These are phyloP conservation scores for Mayamaea pseudoterrestris DNA, from an alignment of 108 stramenopile species.

Conservation along the genomic window DNA sequence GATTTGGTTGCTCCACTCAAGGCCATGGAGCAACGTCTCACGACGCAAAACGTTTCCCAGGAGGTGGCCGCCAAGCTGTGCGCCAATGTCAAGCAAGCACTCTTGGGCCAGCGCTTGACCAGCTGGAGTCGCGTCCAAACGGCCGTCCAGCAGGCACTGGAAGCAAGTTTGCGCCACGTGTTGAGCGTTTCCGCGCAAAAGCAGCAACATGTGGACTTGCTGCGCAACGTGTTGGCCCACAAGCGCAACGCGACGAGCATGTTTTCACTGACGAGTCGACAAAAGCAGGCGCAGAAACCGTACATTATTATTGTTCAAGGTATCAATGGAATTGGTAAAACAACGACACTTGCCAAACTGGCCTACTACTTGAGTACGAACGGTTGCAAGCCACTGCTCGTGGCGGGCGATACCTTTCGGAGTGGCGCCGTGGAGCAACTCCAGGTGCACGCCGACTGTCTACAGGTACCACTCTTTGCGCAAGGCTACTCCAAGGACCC, in stretches of 20 bases:
- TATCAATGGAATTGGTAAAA: slow-evolving; percentile 91
- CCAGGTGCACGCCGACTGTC: slow-evolving; percentile 78
- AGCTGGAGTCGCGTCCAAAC: slow-evolving; percentile 64
- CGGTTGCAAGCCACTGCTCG: slow-evolving; percentile 71
- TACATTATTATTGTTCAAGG: slow-evolving; percentile 92
- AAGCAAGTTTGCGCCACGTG: slow-evolving; percentile 47
- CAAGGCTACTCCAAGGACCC: slow-evolving; percentile 94
- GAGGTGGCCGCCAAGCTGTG: slow-evolving; percentile 76
- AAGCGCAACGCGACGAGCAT: slow-evolving; percentile 12
- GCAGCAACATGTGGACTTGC: slow-evolving; percentile 14
- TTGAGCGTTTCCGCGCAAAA: too few species aligned
- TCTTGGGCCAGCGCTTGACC: slow-evolving; percentile 58
- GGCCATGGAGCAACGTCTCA: slow-evolving; percentile 71
- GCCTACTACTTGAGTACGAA: slow-evolving; percentile 72
- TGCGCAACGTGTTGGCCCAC: slow-evolving; percentile 5
- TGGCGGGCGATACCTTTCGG: slow-evolving; percentile 98
- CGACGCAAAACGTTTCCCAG: slow-evolving; percentile 83
- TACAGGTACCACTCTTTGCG: slow-evolving; percentile 84
- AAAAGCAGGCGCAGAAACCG: too few species aligned
- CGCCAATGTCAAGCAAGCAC: slow-evolving; percentile 29
- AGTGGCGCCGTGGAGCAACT: slow-evolving; percentile 97
- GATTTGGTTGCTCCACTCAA: slow-evolving; percentile 66
- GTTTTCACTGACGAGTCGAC: slow-evolving; percentile 24
- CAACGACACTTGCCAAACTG: slow-evolving; percentile 86
- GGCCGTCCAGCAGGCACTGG: slow-evolving; percentile 73